These are phyloP conservation scores for Myrica gale DNA, from an alignment of 306 rosid species.

Conservation along the genomic window DNA sequence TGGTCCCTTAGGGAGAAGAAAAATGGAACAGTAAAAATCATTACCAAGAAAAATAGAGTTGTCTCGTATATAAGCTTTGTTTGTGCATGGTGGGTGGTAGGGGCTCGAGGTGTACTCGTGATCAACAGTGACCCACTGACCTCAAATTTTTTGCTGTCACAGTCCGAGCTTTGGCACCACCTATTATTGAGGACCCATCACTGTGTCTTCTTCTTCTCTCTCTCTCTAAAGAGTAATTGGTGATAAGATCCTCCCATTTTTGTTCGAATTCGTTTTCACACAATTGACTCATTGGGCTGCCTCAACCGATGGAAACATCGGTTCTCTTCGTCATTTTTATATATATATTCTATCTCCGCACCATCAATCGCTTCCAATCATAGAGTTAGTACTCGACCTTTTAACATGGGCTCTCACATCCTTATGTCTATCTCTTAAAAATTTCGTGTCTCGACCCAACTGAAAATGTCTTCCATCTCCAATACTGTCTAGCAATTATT, in stretches of 20 bases:
- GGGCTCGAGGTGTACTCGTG: background rate
- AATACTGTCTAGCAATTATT: background rate
- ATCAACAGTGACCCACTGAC: background rate
- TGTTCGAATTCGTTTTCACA: background rate
- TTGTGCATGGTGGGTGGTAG: background rate
- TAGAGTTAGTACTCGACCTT: background rate
- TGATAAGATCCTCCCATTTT: background rate
- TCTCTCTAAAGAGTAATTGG: background rate
- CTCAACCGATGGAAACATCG: background rate
- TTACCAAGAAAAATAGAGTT: background rate
- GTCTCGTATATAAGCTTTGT: background rate
- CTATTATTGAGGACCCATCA: background rate
- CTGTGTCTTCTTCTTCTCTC: background rate
- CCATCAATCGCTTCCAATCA: background rate
- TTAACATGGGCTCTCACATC: background rate
- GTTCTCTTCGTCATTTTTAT: background rate
- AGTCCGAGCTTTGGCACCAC: background rate
- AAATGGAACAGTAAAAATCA: background rate
- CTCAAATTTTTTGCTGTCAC: background rate
- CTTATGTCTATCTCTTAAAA: background rate
- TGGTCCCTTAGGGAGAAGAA: constrained; percentile 11
- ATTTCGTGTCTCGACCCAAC: background rate
- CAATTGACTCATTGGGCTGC: background rate
- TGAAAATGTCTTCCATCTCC: background rate
- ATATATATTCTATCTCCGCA: too few relatives aligned